Conservation (phyloP, 768 basidiomycete species). For the Stropharia rugosoannulata region DNA sequence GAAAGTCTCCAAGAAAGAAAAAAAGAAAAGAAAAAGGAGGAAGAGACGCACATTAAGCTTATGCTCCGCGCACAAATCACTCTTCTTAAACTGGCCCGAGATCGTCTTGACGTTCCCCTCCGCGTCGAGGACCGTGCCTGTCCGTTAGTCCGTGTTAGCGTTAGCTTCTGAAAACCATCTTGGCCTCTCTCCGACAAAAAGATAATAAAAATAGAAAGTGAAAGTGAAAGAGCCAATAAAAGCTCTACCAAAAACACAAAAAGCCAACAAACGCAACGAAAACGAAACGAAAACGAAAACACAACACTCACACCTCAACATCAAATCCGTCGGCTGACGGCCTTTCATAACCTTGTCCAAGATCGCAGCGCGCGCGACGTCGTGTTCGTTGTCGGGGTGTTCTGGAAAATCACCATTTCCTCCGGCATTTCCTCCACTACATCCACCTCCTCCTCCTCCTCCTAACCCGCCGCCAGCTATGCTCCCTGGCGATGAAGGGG, state of each 20-base stretch:
- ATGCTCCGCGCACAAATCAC: conserved; percentile 86
- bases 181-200: background rate
- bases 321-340: conserved; percentile 84
- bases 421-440: too few species aligned
- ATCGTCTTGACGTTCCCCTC: conserved; percentile 87
- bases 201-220: too few species aligned
- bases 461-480: too few species aligned
- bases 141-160: conserved; percentile 14
- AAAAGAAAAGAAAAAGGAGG: background rate
- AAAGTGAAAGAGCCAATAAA: too few species aligned
- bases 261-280: too few species aligned
- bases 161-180: conserved; percentile 7
- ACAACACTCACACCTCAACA: conserved; percentile 67
- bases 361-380: conserved; percentile 68
- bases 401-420: conserved; percentile 3
- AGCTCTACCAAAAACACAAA: too few species aligned
- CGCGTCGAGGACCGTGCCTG: conserved; percentile 86
- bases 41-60: conserved; percentile 73
- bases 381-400: conserved; percentile 54
- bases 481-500: too few species aligned
- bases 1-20: too few species aligned
- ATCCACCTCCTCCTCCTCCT: too few species aligned
- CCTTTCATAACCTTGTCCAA: conserved; percentile 86
- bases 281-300: too few species aligned
- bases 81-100: conserved; percentile 87